Conservation (phyloP, 768 basidiomycete species). For the Mycena epipterygia region DNA sequence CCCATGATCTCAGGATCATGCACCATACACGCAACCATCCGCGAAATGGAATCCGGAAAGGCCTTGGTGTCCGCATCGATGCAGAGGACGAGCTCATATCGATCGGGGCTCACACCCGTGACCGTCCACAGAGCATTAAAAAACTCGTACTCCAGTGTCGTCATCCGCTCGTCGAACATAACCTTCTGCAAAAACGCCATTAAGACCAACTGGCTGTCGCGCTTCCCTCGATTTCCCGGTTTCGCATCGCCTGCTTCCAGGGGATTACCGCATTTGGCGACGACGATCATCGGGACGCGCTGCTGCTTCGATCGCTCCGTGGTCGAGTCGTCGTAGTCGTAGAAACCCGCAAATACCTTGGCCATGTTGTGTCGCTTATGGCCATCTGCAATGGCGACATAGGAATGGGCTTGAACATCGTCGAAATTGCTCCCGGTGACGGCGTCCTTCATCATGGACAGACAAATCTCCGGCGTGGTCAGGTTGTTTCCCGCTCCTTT, state of each 20-base stretch:
- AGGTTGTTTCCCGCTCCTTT: conserved; percentile 92
- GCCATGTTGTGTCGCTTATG: conserved; percentile 99
- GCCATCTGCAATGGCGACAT: conserved; percentile 98
- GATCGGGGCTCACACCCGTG: conserved; percentile 95
- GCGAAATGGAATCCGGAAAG: conserved; percentile 96
- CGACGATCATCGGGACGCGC: conserved; percentile 94
- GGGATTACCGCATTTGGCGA: conserved; percentile 96
- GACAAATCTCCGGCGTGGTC: conserved; percentile 93
- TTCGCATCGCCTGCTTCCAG: conserved; percentile 89
- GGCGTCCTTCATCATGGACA: conserved; percentile 98
- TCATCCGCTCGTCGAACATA: conserved; percentile 99
- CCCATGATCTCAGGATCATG: conserved; percentile 99
- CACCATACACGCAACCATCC: conserved; percentile 98
- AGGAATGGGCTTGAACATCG: conserved; percentile 95
- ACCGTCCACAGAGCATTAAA: conserved; percentile 98
- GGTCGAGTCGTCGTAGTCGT: conserved; percentile 93
- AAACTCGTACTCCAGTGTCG: conserved; percentile 99
- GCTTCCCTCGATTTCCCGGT: conserved; percentile 98
- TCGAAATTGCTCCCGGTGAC: conserved; percentile 82
- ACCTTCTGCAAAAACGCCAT: conserved; percentile 99
- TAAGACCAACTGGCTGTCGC: conserved; percentile 96
- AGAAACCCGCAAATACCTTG: conserved; percentile 97
- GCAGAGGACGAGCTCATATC: conserved; percentile 94
- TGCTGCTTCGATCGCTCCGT: conserved; percentile 95
- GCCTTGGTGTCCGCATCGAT: conserved; percentile 99